These are phyloP conservation scores for Termitomyces titanicus DNA, from an alignment of 768 basidiomycete species.

Conservation along the genomic window DNA sequence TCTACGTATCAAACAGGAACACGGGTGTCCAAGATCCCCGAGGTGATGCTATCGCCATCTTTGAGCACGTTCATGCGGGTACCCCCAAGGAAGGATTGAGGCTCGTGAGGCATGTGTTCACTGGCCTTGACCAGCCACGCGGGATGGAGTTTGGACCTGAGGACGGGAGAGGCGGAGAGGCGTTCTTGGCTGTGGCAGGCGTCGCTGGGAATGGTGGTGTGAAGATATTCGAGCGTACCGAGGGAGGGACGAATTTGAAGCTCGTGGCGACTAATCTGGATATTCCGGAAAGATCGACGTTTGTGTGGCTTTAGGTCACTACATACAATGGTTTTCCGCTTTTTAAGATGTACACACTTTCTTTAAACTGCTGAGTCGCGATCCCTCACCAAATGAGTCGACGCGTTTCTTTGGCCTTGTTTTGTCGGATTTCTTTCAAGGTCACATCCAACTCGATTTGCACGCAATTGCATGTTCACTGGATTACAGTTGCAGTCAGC, in stretches of 20 bases:
- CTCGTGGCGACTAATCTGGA: slow-evolving; percentile 50
- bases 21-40: slow-evolving; percentile 42
- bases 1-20: slow-evolving; percentile 72
- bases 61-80: slow-evolving; percentile 32
- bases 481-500: no score
- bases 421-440: not conserved
- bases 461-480: no score
- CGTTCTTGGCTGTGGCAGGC: slow-evolving; percentile 51
- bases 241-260: slow-evolving; percentile 46
- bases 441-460: no score
- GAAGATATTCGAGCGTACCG: slow-evolving; percentile 47
- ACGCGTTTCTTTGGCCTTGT: not conserved
- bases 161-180: slow-evolving; percentile 43
- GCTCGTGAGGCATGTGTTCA: slow-evolving; percentile 50
- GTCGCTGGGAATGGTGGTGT: slow-evolving; percentile 49
- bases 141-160: slow-evolving; percentile 60
- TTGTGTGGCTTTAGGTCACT: slow-evolving; percentile 40
- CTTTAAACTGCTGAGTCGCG: not conserved
- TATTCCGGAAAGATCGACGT: slow-evolving; percentile 47
- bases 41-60: slow-evolving; percentile 63
- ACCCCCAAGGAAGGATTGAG: slow-evolving; percentile 22
- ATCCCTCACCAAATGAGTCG: not conserved
- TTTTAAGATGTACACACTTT: no score
- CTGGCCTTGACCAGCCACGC: slow-evolving; percentile 58
- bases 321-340: no score